phyloP scores from a whole-genome alignment of 148 eudicot genomes.

The Persicaria tinctoria region DNA sequence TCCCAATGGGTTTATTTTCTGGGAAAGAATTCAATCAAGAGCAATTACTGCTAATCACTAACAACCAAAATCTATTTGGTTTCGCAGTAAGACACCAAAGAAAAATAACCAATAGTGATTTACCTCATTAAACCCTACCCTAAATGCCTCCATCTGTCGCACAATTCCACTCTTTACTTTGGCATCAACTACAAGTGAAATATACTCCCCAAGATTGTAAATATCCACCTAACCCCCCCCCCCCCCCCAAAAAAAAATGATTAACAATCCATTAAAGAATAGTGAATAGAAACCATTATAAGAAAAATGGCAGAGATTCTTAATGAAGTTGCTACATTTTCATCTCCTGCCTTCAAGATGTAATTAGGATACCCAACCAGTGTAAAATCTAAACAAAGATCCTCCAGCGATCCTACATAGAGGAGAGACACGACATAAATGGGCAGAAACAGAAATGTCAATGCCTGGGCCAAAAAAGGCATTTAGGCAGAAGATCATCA shows the following conservation, averaged over 20 bases:
- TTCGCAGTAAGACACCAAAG: neutral
- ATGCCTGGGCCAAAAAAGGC: too few relatives aligned
- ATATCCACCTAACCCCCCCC: constrained; percentile 87
- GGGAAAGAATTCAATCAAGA: too few relatives aligned
- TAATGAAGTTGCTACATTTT: constrained; percentile 37
- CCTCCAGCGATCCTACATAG: constrained; percentile 59
- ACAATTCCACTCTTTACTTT: constrained; percentile 68
- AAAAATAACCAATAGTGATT: neutral
- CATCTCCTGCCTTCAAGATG: constrained; percentile 53
- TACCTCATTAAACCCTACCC: constrained; percentile 92
- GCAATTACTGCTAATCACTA: too few relatives aligned
- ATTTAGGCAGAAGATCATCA: too few relatives aligned
- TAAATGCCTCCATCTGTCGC: constrained; percentile 88
- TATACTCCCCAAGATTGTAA: constrained; percentile 69
- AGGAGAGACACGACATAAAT: too few relatives aligned
- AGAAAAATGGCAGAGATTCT: neutral
- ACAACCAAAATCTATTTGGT: neutral
- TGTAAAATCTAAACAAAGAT: constrained; percentile 91
- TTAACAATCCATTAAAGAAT: neutral
- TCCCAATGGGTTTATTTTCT: too few relatives aligned
- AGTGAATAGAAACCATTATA: neutral
- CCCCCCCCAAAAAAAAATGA: neutral
- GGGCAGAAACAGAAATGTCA: too few relatives aligned
- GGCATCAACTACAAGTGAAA: constrained; percentile 80
- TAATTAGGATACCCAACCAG: constrained; percentile 92